Base-by-base conservation (phyloP, 352 stramenopile species). In the Globisporangium mamillatum region DNA sequence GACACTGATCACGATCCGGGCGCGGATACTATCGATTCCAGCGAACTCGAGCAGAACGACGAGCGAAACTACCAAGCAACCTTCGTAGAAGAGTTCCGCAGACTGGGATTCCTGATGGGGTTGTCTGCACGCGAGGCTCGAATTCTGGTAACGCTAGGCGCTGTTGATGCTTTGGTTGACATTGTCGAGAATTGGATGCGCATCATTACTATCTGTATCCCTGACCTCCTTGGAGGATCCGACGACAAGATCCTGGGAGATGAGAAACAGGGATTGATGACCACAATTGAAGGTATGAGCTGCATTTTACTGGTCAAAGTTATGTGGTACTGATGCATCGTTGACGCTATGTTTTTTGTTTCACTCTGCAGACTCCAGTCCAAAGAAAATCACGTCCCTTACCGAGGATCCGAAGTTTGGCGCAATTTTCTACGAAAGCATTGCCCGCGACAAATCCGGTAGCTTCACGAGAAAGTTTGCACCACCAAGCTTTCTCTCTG, bases 371-470 rank as follows among this genome's bases (percentile, higher is more conserved):
- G 73, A 75, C 7, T 58, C 65, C 1, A 90, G 82, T 59, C 81
- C 85, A 1, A 88, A 84, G 64, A 92, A 88, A 41, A 75, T 77
- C 12, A 92, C 81, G 6, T 90, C 82, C 8, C 75, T 93, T 0
- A 77, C 83, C 0, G 80, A 93, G 54, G 86, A 92, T 53, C 86
- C 86, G 0, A 90, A 86, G 65, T 93, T 90, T 62, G 80, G 79
- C 20, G 78, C 76, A 0, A 88, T 93, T 32, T 85, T 88, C 41
- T 80, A 67, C 56, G 67, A 62, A 53, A 72, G 62, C 68, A 69
- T 71, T n/a, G n/a, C 73, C 71, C 71, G 63, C 69, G 60, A 75
- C 63, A 60, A 77, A 62, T 46, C 60, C n/a, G 59, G 63, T 41
- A 64, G 52, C 38, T 71, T 67, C n/a, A 44, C 41, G 7, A 67